Conservation (phyloP, 805 yeast genomes). For the Yarrowia sp. region DNA sequence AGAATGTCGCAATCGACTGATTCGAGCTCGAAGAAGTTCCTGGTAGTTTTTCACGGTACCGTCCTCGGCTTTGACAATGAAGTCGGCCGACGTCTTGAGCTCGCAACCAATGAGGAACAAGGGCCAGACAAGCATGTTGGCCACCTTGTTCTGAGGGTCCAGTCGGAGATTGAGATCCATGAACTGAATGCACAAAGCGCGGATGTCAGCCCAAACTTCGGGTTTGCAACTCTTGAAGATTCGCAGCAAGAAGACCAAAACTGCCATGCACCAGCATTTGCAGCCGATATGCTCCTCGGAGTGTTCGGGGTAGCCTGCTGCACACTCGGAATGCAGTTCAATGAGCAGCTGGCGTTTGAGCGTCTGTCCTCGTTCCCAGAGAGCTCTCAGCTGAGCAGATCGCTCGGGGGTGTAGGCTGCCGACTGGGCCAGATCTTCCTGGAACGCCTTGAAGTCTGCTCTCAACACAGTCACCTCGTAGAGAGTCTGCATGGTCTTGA, state of each 20-base stretch:
- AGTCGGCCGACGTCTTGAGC: constrained; percentile 5
- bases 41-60: constrained; percentile 20
- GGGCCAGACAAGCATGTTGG: constrained; percentile 36
- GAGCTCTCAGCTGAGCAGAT: constrained; percentile 7
- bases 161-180: constrained; percentile 22
- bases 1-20: constrained; percentile 6
- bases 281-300: constrained; percentile 35
- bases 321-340: constrained; percentile 8
- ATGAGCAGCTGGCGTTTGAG: constrained; percentile 21
- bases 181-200: constrained; percentile 31
- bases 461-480: constrained; percentile 23
- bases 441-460: constrained; percentile 32
- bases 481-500: constrained; percentile 17
- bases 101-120: constrained; percentile 28
- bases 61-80: constrained; percentile 7
- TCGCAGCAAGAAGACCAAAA: constrained; percentile 25
- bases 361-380: constrained; percentile 30
- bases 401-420: constrained; percentile 6
- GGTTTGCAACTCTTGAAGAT: constrained; percentile 37
- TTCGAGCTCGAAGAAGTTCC: constrained; percentile 1
- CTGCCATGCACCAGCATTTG: constrained; percentile 36
- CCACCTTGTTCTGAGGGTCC: constrained; percentile 28
- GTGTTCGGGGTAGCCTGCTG: constrained; percentile 25
- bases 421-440: constrained; percentile 26
- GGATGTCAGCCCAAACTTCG: constrained; percentile 36